Conservation (phyloP, 306 rosid species). For the Lathyrus oleraceus region DNA sequence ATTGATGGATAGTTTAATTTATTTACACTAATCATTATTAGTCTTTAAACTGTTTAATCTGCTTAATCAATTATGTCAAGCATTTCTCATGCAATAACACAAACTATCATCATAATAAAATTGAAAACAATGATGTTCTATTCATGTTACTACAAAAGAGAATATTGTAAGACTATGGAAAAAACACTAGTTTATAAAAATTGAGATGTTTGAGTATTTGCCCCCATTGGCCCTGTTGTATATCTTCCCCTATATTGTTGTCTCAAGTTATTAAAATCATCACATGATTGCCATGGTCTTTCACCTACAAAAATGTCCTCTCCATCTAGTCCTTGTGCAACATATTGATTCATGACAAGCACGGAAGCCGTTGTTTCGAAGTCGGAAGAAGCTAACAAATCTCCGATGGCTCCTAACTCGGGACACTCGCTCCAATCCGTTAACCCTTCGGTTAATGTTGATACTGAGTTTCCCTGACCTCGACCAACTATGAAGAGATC, state of each 20-base stretch:
- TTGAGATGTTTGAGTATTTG: not conserved
- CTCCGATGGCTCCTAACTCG: conserved; percentile 85
- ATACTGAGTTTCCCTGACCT: conserved; percentile 65
- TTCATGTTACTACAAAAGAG: too few species aligned
- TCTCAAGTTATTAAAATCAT: not conserved
- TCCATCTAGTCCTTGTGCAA: conserved; percentile 41
- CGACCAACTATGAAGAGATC: conserved; percentile 80
- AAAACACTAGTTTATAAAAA: not conserved
- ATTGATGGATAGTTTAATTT: too few species aligned
- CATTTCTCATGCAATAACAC: too few species aligned
- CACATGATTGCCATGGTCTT: conserved; percentile 31
- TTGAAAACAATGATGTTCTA: too few species aligned
- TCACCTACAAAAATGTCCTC: conserved; percentile 30
- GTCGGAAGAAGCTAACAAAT: conserved; percentile 79
- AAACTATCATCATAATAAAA: too few species aligned
- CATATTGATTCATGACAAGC: conserved; percentile 70
- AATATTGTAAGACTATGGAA: too few species aligned
- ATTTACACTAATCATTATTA: too few species aligned
- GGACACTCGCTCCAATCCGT: conserved; percentile 92
- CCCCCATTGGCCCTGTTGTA: not conserved
- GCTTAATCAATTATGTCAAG: too few species aligned
- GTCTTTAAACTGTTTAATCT: too few species aligned
- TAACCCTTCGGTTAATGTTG: conserved; percentile 69
- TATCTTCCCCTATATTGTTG: conserved; percentile 27
- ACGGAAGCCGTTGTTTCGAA: conserved; percentile 77